Evolutionary conservation across 1,284 basidiomycete species (phyloP).

Genomic region (Baeospora myosura): DNA sequence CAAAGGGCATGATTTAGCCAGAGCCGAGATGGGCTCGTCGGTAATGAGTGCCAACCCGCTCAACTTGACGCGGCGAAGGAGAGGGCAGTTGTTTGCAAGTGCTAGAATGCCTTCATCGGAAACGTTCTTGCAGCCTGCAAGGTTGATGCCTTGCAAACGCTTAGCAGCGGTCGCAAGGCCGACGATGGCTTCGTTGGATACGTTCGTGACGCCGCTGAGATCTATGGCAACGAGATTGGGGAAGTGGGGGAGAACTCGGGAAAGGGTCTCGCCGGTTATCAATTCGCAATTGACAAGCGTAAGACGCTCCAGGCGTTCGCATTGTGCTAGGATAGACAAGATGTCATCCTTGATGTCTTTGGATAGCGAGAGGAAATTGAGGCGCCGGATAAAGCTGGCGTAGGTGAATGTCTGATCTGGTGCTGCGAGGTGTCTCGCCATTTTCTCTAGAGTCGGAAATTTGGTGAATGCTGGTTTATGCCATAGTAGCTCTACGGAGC

Average conservation of each 20-base stretch:
- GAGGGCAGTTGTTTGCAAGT: conserved; percentile 68
- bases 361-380: conserved; percentile 81
- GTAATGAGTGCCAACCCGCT: conserved; percentile 73
- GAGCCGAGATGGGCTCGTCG: conserved; percentile 69
- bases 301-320: conserved; percentile 84
- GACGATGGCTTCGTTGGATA: conserved; percentile 66
- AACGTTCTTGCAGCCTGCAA: conserved; percentile 78
- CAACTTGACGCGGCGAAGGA: conserved; percentile 85
- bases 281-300: conserved; percentile 81
- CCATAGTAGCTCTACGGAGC: conserved; percentile 93
- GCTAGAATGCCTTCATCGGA: conserved; percentile 75
- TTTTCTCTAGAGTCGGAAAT: conserved; percentile 68
- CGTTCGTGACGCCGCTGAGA: conserved; percentile 67
- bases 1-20: conserved; percentile 80
- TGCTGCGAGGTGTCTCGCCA: conserved; percentile 60
- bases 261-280: conserved; percentile 65
- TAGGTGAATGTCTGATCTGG: conserved; percentile 81
- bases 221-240: conserved; percentile 85
- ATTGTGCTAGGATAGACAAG: conserved; percentile 68
- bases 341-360: conserved; percentile 73
- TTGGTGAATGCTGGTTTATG: conserved; percentile 79
- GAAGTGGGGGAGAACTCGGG: conserved; percentile 63
- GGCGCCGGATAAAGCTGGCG: conserved; percentile 79
- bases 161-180: conserved; percentile 66
- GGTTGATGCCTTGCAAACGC: conserved; percentile 88